Percentiles rank a stretch among this genome's conserved stretches.
Conservation (phyloP, 2,329 filamentous ascomycete species). For the Dactylella cylindrospora region DNA sequence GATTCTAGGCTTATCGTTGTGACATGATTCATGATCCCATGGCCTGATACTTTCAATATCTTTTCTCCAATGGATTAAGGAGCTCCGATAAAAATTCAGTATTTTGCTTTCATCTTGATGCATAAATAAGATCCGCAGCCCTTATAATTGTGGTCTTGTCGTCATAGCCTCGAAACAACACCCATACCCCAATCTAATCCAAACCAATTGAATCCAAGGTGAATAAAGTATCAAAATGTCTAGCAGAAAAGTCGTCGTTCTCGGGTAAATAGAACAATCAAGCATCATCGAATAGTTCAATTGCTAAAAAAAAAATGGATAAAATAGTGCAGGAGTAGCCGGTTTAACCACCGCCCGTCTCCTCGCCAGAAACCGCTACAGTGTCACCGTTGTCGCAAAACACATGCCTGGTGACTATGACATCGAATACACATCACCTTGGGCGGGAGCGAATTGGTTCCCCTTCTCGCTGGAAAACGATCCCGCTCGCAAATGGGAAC, state of each 20-base stretch:
- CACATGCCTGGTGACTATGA: conserved; percentile 94
- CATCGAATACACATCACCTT: conserved; percentile 85
- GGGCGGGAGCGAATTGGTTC: conserved; percentile 76
- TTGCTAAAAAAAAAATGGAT: neutral
- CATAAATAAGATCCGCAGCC: no score
- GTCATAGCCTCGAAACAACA: no score
- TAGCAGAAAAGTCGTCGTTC: conserved; percentile 54
- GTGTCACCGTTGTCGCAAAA: conserved; percentile 74
- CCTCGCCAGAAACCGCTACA: conserved; percentile 61
- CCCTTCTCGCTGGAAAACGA: conserved; percentile 53
- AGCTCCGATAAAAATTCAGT: no score
- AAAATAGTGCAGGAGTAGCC: conserved; percentile 63
- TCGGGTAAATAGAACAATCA: conserved; percentile 53
- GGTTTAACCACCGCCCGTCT: conserved; percentile 67
- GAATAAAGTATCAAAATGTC: conserved; percentile 20
- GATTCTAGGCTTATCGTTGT: no score
- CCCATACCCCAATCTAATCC: neutral
- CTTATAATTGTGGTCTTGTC: no score
- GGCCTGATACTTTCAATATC: no score
- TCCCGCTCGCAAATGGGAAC: conserved; percentile 27
- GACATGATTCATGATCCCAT: no score
- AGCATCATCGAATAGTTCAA: neutral
- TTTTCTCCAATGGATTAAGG: no score
- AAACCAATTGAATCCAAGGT: conserved; percentile 4
- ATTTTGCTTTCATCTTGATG: no score